Base-by-base conservation (phyloP, 257 asterid species). In the Fraxinus anomala region DNA sequence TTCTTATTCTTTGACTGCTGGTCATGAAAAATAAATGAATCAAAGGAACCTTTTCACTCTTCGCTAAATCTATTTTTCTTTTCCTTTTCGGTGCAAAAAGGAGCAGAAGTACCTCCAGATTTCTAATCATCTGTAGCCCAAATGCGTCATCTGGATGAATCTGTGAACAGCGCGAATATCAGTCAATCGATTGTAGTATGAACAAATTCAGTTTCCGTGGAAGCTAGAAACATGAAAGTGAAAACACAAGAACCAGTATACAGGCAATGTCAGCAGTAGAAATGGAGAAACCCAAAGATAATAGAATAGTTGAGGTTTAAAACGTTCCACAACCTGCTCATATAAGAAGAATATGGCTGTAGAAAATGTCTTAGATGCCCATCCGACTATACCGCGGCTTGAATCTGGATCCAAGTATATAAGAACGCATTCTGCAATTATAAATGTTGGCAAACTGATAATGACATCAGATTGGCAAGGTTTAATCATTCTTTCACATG, bases 391-490 rank as follows among this genome's bases (percentile, higher is more conserved):
- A 54, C 87, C 81, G 74, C 90, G 83, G 84, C 95, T 92, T 68
- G 96, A 89, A 82, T 96, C 97, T 28, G 99, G 98, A 83, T 93
- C 93, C 82, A 96, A 74, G 92, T 96, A 93, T 87, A 96, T 96
- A 36, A 96, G 89, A 76, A 37, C 99, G 68, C 99, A 96, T 88
- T 96, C 99, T 96, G 99, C 99, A 87, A 96, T 96, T 88, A 93
- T 92, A 86, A 96, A 91, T 81, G 99, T 93, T 68, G 99, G 99
- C 97, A 92, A 89, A 88, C 99, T 96, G 99, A 91, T 88, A 87
- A 85, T 49, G 83, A 87, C 85, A 89, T 93, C 89, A 93, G 98
- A 81, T 84, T 78, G 76, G 66, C 81, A 80, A 36, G 67, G 79
- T 74, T 61, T 70, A 74, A 83, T 37, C 63, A 36, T 70, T 28